Base-by-base conservation (phyloP, 768 basidiomycete species). In the Pisolithus microcarpus region DNA sequence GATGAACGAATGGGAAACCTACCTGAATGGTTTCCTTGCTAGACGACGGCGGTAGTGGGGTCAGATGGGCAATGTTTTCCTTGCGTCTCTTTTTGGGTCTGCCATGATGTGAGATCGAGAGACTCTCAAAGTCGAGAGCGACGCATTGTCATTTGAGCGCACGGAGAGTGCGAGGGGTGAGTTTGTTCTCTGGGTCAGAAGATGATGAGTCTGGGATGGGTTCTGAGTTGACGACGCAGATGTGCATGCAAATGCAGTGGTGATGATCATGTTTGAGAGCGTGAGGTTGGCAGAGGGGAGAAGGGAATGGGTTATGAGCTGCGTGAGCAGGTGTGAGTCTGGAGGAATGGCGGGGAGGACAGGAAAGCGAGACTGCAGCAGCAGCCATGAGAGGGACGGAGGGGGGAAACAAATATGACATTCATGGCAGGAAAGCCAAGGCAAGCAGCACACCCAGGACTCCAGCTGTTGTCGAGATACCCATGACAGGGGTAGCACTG, bases 131-230 rank as follows among this genome's bases (percentile, higher is more conserved):
- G 62, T 66, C 66, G 56, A 63, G 57, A 1, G 66, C 19, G 56
- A 64, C 62, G 1, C 66, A 62, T 26, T 59, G 65, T 5, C 65
- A 66, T 24, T 66, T 66, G 59, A 66, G 65, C 0, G 65, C 65
- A 38, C 65, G 67, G 43, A 66, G 66, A 2, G 65, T 66, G 50
- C 65, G 65, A 37, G 65, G 65, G 0, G 65, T 66, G 52, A 66
- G 65, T 31, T 68, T 62, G 58, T 63, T 61, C 30, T 65, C 62
- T 24, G 52, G 56, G 56, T 63, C 62, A 5, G 51, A 51, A 6
- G 56, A 59, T 31, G 55, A 61, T 0, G 55, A 53, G 53, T 62
- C 59, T 30, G 54, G 53, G 30, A 56, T 61, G 43, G 34, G 38
- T 38, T 62, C 60, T n/a, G 50, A 55, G 43, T 61, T 55, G 23